Percentiles rank a stretch among this genome's conserved stretches.
phyloP scores from a whole-genome alignment of 208 protist genomes.

The Herpetomonas tarakana region DNA sequence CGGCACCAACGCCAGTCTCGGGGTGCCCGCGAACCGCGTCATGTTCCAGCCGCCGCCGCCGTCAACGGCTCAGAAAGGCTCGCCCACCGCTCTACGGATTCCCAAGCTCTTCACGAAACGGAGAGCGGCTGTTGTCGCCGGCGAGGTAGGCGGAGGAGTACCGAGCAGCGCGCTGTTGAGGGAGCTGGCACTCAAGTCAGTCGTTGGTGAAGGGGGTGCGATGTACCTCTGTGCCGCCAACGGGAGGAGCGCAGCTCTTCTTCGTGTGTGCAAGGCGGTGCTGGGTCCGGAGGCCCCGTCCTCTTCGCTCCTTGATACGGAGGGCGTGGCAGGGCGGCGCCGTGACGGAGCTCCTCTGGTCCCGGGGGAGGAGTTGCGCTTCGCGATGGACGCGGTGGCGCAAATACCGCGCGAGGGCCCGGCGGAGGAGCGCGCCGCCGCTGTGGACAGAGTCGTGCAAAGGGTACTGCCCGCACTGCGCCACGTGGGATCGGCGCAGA shows the following conservation, averaged over 20 bases:
- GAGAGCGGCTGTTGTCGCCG: not conserved
- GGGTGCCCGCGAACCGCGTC: not conserved
- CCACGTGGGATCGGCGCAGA: constrained; percentile 37
- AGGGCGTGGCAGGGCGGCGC: not conserved
- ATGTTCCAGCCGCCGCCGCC: not conserved
- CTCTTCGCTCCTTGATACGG: no score
- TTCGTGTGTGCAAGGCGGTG: not conserved
- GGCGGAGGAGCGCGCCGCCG: constrained; percentile 18
- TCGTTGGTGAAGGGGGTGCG: not conserved
- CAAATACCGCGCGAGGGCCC: constrained; percentile 12
- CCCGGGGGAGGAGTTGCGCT: not conserved
- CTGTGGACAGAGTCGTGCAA: constrained; percentile 27
- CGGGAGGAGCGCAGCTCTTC: not conserved
- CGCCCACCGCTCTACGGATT: no score
- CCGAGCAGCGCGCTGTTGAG: not conserved
- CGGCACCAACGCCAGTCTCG: not conserved
- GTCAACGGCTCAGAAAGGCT: not conserved
- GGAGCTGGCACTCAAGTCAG: not conserved
- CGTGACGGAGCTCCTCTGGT: not conserved
- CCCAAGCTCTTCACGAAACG: no score
- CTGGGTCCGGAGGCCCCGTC: not conserved
- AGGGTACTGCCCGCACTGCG: constrained; percentile 43
- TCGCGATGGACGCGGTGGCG: constrained; percentile 20
- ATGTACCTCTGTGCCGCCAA: not conserved
- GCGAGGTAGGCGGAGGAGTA: not conserved